Conservation (phyloP, 108 stramenopile species). For the Skeletonema potamos region DNA sequence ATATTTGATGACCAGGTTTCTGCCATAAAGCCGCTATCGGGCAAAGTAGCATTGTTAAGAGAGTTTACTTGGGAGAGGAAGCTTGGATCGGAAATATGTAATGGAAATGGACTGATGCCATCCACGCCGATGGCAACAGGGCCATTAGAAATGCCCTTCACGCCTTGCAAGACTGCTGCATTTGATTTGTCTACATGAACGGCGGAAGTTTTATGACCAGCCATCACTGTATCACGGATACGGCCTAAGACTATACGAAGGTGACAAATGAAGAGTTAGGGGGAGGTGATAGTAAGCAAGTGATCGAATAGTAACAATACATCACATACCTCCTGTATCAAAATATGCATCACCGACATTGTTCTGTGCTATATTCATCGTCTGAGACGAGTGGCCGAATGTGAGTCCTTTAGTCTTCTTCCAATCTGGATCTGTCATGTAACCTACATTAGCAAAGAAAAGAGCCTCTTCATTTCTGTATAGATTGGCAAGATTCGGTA, state of each 20-base stretch:
- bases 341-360: neutral
- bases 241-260: neutral
- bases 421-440: slow-evolving; percentile 35
- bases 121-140: no score
- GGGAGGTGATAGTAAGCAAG: no score
- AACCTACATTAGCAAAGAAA: slow-evolving; percentile 53
- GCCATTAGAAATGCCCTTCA: no score
- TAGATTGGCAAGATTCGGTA: slow-evolving; percentile 26
- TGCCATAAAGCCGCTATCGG: slow-evolving; percentile 49
- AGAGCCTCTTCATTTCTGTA: slow-evolving; percentile 38
- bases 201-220: slow-evolving; percentile 4
- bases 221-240: neutral
- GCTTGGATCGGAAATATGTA: no score
- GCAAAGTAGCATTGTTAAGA: slow-evolving; percentile 49
- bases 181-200: neutral
- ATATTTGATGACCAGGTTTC: slow-evolving; percentile 45
- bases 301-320: no score
- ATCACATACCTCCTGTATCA: no score
- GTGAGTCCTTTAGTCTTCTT: neutral
- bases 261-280: neutral
- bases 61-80: no score
- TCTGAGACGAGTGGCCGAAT: slow-evolving; percentile 1
- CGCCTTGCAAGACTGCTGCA: no score
- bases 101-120: no score
- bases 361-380: neutral